phyloP scores from a whole-genome alignment of 352 stramenopile species.

The Pythium folliculosum region DNA sequence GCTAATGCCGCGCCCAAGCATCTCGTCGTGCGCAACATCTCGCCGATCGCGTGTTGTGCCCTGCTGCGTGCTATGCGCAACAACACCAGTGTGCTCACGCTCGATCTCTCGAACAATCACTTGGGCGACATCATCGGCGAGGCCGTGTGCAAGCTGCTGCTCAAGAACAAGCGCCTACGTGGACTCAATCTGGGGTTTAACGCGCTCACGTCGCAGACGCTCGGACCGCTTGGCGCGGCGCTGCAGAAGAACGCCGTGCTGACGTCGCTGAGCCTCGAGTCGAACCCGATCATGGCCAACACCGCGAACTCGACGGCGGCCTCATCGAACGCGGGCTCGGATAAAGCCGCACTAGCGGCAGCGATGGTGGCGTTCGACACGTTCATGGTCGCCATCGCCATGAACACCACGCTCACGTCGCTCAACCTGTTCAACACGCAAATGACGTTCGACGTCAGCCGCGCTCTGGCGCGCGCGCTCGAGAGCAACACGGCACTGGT shows the following conservation, averaged over 20 bases:
- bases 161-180: conserved; percentile 51
- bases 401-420: conserved; percentile 43
- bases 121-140: conserved; percentile 46
- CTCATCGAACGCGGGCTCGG: background rate
- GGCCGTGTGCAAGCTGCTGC: conserved; percentile 54
- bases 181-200: conserved; percentile 66
- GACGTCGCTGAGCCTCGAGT: conserved; percentile 58
- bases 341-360: background rate
- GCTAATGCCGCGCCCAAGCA: conserved; percentile 48
- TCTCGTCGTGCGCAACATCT: conserved; percentile 51
- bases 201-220: conserved; percentile 39
- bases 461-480: conserved; percentile 43
- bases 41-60: conserved; percentile 52
- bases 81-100: conserved; percentile 54
- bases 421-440: conserved; percentile 67
- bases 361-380: conserved; percentile 36
- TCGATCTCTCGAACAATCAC: conserved; percentile 66
- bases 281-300: conserved; percentile 48
- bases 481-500: conserved; percentile 52
- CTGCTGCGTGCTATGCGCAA: conserved; percentile 55
- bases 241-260: conserved; percentile 51
- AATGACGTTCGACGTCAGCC: conserved; percentile 52
- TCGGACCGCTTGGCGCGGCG: conserved; percentile 40
- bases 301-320: conserved; percentile 2
- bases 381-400: conserved; percentile 42